Evolutionary conservation across 495 filamentous ascomycete species (phyloP), one percentile per base, ranked within the genome.

Genomic region (Penicillium longicatenatum): DNA sequence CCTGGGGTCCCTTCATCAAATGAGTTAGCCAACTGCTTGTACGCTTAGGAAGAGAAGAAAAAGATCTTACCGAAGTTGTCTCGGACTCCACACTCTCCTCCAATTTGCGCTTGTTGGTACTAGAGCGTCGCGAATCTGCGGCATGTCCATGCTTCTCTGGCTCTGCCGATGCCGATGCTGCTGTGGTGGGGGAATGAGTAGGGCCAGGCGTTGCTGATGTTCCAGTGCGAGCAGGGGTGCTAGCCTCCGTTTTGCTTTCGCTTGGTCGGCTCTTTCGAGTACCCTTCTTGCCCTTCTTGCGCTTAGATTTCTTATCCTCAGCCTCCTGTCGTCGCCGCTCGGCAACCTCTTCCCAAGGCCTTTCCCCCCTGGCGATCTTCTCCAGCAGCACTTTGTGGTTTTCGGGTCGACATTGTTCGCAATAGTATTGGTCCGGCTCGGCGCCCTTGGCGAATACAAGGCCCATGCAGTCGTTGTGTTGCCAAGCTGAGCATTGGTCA

Each of bases 401-500:
- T 53, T 92, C 86, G 4, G 93, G 94, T 47, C 80, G 79, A 77
- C 94, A 98, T 69, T 86, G 76, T 70, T 98, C 94, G 69, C 94
- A 98, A 69, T 86, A 92, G 75, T 98, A 98, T 66, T 88, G 74
- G 20, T 86, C 84, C 30, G 89, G 89, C 58, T 91, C 75, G 58
- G 89, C 83, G 35, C 90, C 85, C 16, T 89, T 83, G 55, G 86
- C 86, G 60, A 91, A 87, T 56, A 85, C 85, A 58, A 96, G 79
- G 26, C 90, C 92, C 84, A 98, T 92, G 70, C 94, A 98, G 61
- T 92, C 85, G 65, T 95, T 96, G 69, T 98, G 94, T 71, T 98
- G 94, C 94, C 94, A 98, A 46, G 87, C 92, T 26, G 84, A 84
- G 66, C 94, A 98, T 33, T 78, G 82, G 65, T 98, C 94, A 74